Conservation (phyloP, 345 rosid genomes). For the Dipteronia sinensis region DNA sequence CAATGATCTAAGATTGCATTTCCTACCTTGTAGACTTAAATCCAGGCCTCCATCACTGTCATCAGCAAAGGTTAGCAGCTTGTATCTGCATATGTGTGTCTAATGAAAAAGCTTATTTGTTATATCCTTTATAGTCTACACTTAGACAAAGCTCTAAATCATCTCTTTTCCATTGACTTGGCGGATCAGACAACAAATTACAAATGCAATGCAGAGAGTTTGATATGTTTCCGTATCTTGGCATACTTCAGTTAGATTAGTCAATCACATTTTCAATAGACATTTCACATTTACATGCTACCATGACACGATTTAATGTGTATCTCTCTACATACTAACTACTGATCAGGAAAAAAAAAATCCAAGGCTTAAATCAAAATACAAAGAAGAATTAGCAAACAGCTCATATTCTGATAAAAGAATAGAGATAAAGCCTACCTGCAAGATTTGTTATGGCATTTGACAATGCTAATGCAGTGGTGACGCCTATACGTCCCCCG, state of each 20-base stretch:
- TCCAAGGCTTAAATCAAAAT: neutral
- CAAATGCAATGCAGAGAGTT: too few relatives aligned
- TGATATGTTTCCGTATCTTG: neutral
- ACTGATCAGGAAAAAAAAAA: neutral
- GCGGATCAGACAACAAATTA: neutral
- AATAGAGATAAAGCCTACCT: constrained; percentile 41
- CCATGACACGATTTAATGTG: neutral
- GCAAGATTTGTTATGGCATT: constrained; percentile 88
- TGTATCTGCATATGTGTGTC: too few relatives aligned
- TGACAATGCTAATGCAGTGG: constrained; percentile 78
- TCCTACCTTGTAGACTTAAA: neutral
- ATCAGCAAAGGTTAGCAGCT: neutral
- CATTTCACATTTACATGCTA: neutral
- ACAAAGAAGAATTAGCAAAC: constrained; percentile 10
- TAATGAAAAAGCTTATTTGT: neutral
- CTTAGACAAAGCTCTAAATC: neutral
- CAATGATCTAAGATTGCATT: neutral
- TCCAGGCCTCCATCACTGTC: neutral
- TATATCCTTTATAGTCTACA: neutral
- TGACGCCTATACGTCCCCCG: constrained; percentile 74
- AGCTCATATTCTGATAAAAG: constrained; percentile 3
- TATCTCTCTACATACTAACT: neutral
- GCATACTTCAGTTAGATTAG: neutral
- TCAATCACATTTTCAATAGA: neutral
- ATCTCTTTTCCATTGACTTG: neutral